Base-by-base conservation (phyloP, 1,284 basidiomycete species). In the Sanghuangporus sanghuang region DNA sequence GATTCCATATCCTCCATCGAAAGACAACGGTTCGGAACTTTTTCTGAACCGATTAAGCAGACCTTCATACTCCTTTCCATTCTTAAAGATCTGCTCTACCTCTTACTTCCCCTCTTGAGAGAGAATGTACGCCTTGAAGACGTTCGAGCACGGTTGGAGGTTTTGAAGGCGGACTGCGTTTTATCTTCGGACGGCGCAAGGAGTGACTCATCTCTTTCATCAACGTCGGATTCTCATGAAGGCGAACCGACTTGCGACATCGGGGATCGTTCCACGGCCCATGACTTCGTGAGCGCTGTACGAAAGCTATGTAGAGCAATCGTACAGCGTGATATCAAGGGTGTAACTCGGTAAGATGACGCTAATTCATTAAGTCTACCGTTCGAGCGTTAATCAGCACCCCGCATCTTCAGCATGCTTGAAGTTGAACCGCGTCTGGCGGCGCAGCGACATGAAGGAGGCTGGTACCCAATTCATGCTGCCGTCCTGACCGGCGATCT, bases 401-500 rank as follows among this genome's bases (percentile, higher is more conserved):
- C 23, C 21, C 27, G 5, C 16, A 9, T 18, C 12, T 11, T 11
- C 42, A 59, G 58, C 14, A 44, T 44, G 14, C 58, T 59, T 12
- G 35, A 59, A 35, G 46, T 32, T 35, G 46, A 14, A 18, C 23
- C 58, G 5, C 18, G 14, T 11, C 46, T 59, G 3, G 53, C 44
- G 16, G 42, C 8, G 1, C 27, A 14, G 11, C 40, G 40, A 3
- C 61, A 62, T 23, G 40, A 42, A 9, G 44, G 18, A 7, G 53
- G 40, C 1, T 62, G 53, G 54, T 48, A n/a, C 23, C 54, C 61
- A 32, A 16, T 62, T 6, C 54, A 62, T 42, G 55, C 61, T 18
- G 61, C 61, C 42, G 55, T 57, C 5, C 39, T 62, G 12, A 35
- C 61, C 39, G 61, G 54, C 0, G 46, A 57, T 32, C 18, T 62